Conservation (phyloP, 495 filamentous ascomycete species). For the Penicillium goetzii region DNA sequence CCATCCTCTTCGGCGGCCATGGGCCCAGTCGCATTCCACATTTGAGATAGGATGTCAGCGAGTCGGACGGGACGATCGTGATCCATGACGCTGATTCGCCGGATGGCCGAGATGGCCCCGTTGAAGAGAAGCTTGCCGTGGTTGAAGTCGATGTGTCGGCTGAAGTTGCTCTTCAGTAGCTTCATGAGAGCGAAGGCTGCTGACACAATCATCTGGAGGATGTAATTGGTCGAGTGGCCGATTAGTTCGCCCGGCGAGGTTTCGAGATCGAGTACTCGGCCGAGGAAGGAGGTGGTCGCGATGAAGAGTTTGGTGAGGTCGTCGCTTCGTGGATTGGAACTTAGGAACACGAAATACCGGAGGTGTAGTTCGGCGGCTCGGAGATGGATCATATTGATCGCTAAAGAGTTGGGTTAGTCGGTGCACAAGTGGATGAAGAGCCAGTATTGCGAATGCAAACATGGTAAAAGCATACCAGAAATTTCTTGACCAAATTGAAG, state of each 20-base stretch:
- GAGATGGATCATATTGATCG: conserved; percentile 59
- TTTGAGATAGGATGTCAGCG: conserved; percentile 52
- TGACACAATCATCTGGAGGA: conserved; percentile 91
- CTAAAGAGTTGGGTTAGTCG: conserved; percentile 61
- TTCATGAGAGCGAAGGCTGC: conserved; percentile 86
- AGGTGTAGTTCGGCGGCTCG: conserved; percentile 51
- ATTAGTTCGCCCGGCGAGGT: conserved; percentile 59
- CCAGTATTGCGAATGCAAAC: conserved; percentile 48
- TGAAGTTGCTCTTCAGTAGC: conserved; percentile 80
- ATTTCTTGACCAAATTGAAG: conserved; percentile 48
- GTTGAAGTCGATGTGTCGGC: conserved; percentile 65
- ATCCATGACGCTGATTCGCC: conserved; percentile 76
- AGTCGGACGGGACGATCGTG: conserved; percentile 77
- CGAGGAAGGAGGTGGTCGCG: conserved; percentile 58
- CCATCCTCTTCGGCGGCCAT: conserved; percentile 42
- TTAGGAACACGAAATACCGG: conserved; percentile 51
- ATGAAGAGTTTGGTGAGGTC: conserved; percentile 69
- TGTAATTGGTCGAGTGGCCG: conserved; percentile 79
- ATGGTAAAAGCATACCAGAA: conserved; percentile 61
- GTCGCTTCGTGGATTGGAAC: conserved; percentile 65
- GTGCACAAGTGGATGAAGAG: conserved; percentile 37
- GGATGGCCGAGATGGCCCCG: conserved; percentile 73
- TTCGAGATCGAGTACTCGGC: conserved; percentile 51
- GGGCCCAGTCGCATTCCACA: conserved; percentile 51
- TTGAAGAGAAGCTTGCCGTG: conserved; percentile 78